Base-by-base conservation (phyloP, 2,329 filamentous ascomycete species). In the Capronia coronata region DNA sequence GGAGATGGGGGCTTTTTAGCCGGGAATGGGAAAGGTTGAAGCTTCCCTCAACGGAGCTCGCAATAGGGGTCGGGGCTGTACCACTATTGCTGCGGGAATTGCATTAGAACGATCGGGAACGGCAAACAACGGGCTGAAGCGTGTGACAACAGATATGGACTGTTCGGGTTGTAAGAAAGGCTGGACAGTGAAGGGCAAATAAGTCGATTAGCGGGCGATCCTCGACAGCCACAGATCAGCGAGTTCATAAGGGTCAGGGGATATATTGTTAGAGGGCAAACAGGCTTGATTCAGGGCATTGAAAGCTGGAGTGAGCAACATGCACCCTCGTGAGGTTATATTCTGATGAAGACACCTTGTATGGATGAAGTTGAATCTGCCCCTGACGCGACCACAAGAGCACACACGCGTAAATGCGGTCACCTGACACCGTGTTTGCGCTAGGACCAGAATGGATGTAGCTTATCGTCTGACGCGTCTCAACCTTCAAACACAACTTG, bases 61-160 rank as follows among this genome's bases (percentile, higher is more conserved):
- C 43, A 14, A 37, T n/a, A 18, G 19, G 18, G 30, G 14, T 46
- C 37, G 30, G 19, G 13, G 30, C n/a, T 46, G 43, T 46, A 46
- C 43, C 18, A 46, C 23, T 35, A 46, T 22, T 25, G 16, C 7
- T 35, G 8, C 10, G 37, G 14, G 32, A 22, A 13, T 18, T 10
- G 29, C 19, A 22, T 22, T n/a, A 11, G 29, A 16, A 29, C 14
- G 30, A 46, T 18, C 29, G 29, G 43, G 11, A 34, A 7, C 11
- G 29, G 6, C 7, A 7, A 9, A n/a, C n/a, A n/a, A n/a, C n/a
- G n/a, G n/a, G n/a, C n/a, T n/a, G n/a, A n/a, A n/a, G n/a, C n/a
- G n/a, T n/a, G n/a, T n/a, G n/a, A n/a, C n/a, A n/a, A n/a, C 23
- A 10, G 23, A 10, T 27, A 27, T 27, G 23, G 23, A 10, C 23